phyloP scores from a whole-genome alignment of 108 stramenopile species.

The Conticribra weissflogii region DNA sequence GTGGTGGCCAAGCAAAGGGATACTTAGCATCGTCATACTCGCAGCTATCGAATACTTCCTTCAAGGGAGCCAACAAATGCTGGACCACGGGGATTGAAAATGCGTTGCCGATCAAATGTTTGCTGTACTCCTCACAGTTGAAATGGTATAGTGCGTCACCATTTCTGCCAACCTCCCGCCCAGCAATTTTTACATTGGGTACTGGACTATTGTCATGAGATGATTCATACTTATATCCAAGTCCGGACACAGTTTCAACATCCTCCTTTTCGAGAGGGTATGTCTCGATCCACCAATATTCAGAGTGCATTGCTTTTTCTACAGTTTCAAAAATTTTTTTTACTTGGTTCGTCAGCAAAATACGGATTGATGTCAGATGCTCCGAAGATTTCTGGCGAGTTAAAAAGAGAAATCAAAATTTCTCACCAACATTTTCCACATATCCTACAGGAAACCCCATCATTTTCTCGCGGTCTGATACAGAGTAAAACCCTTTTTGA shows the following conservation, averaged over 20 bases:
- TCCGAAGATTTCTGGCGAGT: too few species aligned
- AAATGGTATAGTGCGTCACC: background rate
- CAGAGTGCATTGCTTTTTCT: too few species aligned
- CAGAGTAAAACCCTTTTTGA: slow-evolving; percentile 5
- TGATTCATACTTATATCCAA: too few species aligned
- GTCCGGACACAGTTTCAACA: too few species aligned
- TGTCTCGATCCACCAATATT: too few species aligned
- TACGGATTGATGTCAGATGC: too few species aligned
- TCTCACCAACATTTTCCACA: slow-evolving; percentile 17
- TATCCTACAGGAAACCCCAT: slow-evolving; percentile 50
- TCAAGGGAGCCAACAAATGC: slow-evolving; percentile 27
- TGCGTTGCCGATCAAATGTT: slow-evolving; percentile 43
- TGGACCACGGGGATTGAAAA: slow-evolving; percentile 48
- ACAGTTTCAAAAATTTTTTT: too few species aligned
- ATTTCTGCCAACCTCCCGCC: background rate
- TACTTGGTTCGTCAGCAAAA: too few species aligned
- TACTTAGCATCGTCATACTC: background rate
- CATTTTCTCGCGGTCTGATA: slow-evolving; percentile 33
- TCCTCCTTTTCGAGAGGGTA: too few species aligned
- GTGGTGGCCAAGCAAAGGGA: background rate
- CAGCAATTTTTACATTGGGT: background rate
- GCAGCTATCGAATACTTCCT: slow-evolving; percentile 12
- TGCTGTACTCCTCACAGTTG: slow-evolving; percentile 41
- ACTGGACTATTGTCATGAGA: too few species aligned
- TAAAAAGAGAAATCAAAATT: too few species aligned